Evolutionary conservation across 345 rosid genomes (phyloP).

Genomic region (Clausena lansium): DNA sequence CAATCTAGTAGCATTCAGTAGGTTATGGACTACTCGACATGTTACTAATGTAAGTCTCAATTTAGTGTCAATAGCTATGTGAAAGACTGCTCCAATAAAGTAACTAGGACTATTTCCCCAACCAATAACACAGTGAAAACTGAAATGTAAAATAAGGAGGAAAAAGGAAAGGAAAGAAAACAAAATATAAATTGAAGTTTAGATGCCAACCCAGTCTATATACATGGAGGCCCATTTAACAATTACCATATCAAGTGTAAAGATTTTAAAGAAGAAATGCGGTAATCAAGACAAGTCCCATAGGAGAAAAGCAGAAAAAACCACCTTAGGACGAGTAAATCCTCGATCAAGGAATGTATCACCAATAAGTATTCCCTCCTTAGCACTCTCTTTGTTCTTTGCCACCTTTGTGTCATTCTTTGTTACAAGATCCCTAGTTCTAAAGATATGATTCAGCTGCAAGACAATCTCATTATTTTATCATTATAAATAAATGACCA

Average conservation of each 20-base stretch:
- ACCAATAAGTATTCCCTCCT: constrained; percentile 48
- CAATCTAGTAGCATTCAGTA: neutral
- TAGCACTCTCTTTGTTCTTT: constrained; percentile 46
- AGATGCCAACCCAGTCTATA: neutral
- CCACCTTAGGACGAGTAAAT: constrained; percentile 97
- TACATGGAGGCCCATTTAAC: neutral
- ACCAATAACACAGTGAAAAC: neutral
- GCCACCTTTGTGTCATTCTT: constrained; percentile 71
- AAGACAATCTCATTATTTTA: constrained; percentile 29
- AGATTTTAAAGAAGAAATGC: neutral
- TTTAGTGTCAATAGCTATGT: neutral
- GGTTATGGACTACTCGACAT: neutral
- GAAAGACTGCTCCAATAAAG: neutral
- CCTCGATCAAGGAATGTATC: constrained; percentile 82
- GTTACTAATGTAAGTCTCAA: neutral
- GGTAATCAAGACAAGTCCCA: neutral
- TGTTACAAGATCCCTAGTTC: constrained; percentile 66
- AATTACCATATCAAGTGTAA: neutral
- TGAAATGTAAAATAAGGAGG: neutral
- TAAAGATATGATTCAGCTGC: constrained; percentile 92
- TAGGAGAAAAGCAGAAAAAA: constrained; percentile 1
- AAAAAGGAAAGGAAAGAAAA: neutral
- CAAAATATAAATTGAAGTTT: neutral
- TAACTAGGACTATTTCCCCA: too few species aligned
- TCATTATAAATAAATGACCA: constrained; percentile 3